Percentiles rank a stretch among this genome's conserved stretches.
These are phyloP conservation scores for Fusarium phyllophilum DNA, from an alignment of 2,329 filamentous ascomycete species.

Conservation along the genomic window DNA sequence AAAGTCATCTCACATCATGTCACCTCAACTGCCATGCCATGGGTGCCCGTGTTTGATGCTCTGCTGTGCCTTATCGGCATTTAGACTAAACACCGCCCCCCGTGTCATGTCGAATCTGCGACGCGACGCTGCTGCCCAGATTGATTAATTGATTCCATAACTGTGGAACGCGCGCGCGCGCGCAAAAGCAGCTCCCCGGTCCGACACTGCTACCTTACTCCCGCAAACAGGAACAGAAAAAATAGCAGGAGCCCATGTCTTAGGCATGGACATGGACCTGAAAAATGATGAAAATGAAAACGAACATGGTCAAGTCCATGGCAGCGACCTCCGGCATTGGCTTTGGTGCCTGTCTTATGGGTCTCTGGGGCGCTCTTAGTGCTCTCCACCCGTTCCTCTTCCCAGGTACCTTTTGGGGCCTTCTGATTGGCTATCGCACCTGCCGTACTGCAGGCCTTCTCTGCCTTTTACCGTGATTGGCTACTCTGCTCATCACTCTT, in stretches of 20 bases:
- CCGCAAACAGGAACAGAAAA: slow-evolving; percentile 4
- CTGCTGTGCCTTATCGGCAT: slow-evolving; percentile 3
- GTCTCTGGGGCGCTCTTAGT: slow-evolving; percentile 17
- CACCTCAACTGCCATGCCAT: background rate
- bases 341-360: slow-evolving; percentile 38
- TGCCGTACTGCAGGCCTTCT: slow-evolving; percentile 38
- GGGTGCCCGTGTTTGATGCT: background rate
- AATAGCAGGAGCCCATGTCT: slow-evolving; percentile 1
- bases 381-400: slow-evolving; percentile 32
- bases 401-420: slow-evolving; percentile 16
- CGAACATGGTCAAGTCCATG: slow-evolving; percentile 17
- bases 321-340: slow-evolving; percentile 38
- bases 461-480: slow-evolving; percentile 27
- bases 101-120: background rate
- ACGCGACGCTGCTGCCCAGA: background rate
- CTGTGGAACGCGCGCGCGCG: background rate
- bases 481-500: background rate
- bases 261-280: slow-evolving; percentile 13
- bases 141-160: slow-evolving; percentile 4
- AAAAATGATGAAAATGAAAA: slow-evolving; percentile 15
- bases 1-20: background rate
- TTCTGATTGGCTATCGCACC: slow-evolving; percentile 11
- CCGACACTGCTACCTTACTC: background rate
- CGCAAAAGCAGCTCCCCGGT: background rate
- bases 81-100: background rate